phyloP scores from a whole-genome alignment of 257 asterid species.

The Jasminum sambac region DNA sequence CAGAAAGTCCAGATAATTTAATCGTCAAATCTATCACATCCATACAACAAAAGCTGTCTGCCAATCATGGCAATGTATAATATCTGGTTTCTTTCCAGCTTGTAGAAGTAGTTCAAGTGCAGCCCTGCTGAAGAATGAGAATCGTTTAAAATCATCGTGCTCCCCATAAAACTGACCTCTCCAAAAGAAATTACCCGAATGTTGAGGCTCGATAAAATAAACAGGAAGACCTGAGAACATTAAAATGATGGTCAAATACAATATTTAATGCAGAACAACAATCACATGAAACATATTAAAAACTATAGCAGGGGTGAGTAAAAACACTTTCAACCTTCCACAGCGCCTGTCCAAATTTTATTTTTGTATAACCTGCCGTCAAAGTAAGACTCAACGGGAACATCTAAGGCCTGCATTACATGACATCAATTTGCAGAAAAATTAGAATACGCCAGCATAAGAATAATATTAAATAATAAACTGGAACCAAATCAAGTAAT shows the following conservation, averaged over 20 bases:
- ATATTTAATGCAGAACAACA: constrained; percentile 26
- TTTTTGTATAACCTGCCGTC: constrained; percentile 79
- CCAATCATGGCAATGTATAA: constrained; percentile 99
- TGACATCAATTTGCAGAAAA: constrained; percentile 19
- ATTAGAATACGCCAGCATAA: constrained; percentile 14
- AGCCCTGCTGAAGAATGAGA: constrained; percentile 98
- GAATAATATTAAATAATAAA: too few relatives aligned
- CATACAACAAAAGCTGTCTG: constrained; percentile 95
- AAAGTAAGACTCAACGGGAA: constrained; percentile 83
- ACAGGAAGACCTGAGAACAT: constrained; percentile 81
- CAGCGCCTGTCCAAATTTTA: constrained; percentile 94
- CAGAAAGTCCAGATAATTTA: constrained; percentile 18
- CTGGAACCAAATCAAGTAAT: neutral
- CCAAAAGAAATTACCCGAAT: constrained; percentile 87
- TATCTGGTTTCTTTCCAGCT: constrained; percentile 88
- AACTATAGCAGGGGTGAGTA: constrained; percentile 5
- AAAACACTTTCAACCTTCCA: constrained; percentile 62
- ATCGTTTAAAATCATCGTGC: constrained; percentile 88
- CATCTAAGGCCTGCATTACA: constrained; percentile 71
- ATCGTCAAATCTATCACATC: constrained; percentile 11
- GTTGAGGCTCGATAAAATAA: constrained; percentile 93
- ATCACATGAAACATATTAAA: constrained; percentile 26
- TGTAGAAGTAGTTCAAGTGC: constrained; percentile 93
- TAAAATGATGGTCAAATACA: constrained; percentile 21
- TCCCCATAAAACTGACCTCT: constrained; percentile 95